Conservation (phyloP, 192 early-diverging fungal genomes). For the Coemansia brasiliensis region DNA sequence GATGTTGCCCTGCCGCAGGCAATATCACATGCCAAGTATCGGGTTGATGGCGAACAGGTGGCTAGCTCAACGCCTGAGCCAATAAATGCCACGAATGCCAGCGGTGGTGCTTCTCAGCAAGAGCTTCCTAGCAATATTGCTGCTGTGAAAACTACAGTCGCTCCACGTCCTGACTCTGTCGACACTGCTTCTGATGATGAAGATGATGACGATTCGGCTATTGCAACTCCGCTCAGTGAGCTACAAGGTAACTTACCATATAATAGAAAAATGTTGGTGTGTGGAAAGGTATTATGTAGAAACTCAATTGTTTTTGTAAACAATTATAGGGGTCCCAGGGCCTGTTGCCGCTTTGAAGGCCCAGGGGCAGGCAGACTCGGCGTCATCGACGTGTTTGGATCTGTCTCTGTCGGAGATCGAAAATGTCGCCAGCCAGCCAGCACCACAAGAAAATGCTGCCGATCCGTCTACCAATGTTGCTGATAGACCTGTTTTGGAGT, state of each 20-base stretch:
- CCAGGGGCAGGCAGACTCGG: constrained; percentile 26
- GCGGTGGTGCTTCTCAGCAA: background rate
- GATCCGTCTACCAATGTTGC: background rate
- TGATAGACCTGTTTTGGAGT: background rate
- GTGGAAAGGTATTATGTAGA: no score
- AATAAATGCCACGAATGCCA: background rate
- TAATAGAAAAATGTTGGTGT: background rate
- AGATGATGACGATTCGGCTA: constrained; percentile 18
- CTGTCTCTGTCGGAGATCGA: constrained; percentile 42
- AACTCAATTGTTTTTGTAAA: background rate
- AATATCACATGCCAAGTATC: constrained; percentile 15
- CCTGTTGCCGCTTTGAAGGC: constrained; percentile 24
- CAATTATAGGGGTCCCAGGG: constrained; percentile 16
- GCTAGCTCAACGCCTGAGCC: constrained; percentile 1
- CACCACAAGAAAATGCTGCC: background rate
- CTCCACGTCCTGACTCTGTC: background rate
- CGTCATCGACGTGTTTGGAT: constrained; percentile 39
- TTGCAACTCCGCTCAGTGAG: constrained; percentile 7
- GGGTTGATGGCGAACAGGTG: constrained; percentile 18
- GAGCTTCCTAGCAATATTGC: background rate
- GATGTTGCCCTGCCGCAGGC: constrained; percentile 16
- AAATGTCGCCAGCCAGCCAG: constrained; percentile 6
- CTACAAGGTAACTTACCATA: constrained; percentile 16
- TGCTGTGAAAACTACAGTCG: background rate
- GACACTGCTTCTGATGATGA: background rate